Base-by-base conservation (phyloP, 208 protist genomes). In the Trypanosoma theileri region DNA sequence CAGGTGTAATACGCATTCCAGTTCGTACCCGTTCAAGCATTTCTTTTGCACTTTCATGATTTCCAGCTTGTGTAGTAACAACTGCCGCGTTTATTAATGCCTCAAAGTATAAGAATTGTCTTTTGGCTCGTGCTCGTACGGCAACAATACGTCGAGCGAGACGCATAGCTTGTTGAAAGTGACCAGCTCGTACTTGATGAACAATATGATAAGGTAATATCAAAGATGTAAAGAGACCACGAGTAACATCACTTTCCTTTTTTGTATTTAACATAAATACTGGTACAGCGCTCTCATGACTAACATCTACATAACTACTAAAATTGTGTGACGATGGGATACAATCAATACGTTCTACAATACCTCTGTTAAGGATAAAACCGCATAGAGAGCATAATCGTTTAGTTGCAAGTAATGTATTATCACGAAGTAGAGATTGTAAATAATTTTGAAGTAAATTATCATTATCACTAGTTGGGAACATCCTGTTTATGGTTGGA, bases 341-440 rank as follows among this genome's bases (percentile, higher is more conserved):
- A 45, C 66, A 84, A 8, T 78, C 22, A 17, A 89, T 56, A 50
- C 66, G 65, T 3, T 63, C 66, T 8, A 86, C 75, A 7, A 24
- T 24, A 13, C 84, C 80, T 2, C 80, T 66, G 59, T 71, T 59
- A 40, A 82, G 69, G 44, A 70, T 61, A 42, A 86, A 72, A 8
- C 78, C 72, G n/a, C 68, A 73, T 16, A 89, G 70, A 55, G 80
- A 66, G 40, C 71, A 84, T 53, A 89, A 26, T 19, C 84, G 77
- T 60, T 74, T 68, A 31, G 79, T 81, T 41, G 86, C 57, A 13
- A 57, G 26, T 10, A 71, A 67, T 50, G 64, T 28, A 41, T 71
- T 56, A 4, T 57, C 28, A 4, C 56, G 75, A 59, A 88, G 55
- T 12, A 51, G 64, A 26, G 13, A 19, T 66, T 69, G 54, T 13